phyloP scores from a whole-genome alignment of 352 stramenopile genomes.

The Pythium pectinolyticum region DNA sequence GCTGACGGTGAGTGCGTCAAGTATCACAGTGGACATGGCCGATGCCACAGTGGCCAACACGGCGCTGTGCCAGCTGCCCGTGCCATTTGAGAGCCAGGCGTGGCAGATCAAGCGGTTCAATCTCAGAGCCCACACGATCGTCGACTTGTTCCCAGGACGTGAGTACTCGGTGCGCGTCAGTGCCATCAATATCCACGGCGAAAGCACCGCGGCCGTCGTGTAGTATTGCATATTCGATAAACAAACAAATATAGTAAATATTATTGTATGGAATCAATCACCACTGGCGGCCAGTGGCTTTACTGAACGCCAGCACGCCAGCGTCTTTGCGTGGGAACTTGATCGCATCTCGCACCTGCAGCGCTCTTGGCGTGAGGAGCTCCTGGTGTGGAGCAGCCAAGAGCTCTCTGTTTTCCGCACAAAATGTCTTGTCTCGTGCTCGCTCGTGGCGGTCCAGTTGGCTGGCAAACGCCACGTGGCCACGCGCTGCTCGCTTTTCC shows the following conservation, averaged over 20 bases:
- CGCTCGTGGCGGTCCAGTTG: slow-evolving; percentile 11
- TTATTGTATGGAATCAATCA: too few relatives aligned
- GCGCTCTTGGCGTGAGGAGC: not conserved
- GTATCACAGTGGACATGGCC: slow-evolving; percentile 21
- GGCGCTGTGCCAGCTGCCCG: slow-evolving; percentile 44
- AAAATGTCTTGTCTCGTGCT: slow-evolving; percentile 11
- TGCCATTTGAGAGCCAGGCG: slow-evolving; percentile 49
- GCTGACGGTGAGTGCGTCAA: not conserved
- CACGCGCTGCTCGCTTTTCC: not conserved
- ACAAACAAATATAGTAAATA: not conserved
- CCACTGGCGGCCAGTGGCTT: not conserved
- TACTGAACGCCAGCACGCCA: not conserved
- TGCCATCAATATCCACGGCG: slow-evolving; percentile 40
- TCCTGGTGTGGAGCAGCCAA: not conserved
- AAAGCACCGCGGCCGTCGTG: slow-evolving; percentile 38
- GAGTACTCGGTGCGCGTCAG: slow-evolving; percentile 70
- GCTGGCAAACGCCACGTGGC: slow-evolving; percentile 9
- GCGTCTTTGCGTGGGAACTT: slow-evolving; percentile 1
- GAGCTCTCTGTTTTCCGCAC: not conserved
- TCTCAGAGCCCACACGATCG: slow-evolving; percentile 53
- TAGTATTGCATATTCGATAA: slow-evolving; percentile 6
- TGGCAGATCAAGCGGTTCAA: slow-evolving; percentile 68
- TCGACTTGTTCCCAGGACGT: slow-evolving; percentile 57
- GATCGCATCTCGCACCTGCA: not conserved
- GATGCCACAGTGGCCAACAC: slow-evolving; percentile 24